phyloP scores from a whole-genome alignment of 495 filamentous ascomycete species.

The Amphirosellinia nigrospora region DNA sequence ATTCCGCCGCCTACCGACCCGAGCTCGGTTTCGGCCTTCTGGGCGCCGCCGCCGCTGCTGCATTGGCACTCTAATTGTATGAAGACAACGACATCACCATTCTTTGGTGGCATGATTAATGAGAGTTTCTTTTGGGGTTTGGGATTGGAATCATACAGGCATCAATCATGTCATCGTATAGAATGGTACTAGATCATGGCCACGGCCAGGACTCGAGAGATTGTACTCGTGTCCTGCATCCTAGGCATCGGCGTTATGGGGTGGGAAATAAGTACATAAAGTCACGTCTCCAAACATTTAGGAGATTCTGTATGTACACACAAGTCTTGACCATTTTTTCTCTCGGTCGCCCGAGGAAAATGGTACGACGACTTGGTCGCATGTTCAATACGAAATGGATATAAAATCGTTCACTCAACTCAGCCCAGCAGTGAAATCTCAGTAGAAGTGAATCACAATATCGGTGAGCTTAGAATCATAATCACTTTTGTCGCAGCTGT shows the following conservation, averaged over 20 bases:
- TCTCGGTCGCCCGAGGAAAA: neutral
- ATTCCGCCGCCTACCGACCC: slow-evolving; percentile 29
- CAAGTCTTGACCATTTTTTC: neutral
- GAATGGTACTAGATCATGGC: slow-evolving; percentile 7
- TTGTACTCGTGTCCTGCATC: neutral
- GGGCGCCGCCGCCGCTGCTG: slow-evolving; percentile 34
- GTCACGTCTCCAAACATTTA: neutral
- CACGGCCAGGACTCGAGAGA: neutral
- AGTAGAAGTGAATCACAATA: neutral
- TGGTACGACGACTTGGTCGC: neutral
- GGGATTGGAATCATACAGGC: neutral
- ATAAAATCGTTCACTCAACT: neutral
- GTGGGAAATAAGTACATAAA: neutral
- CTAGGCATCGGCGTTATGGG: slow-evolving; percentile 1
- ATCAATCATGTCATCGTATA: slow-evolving; percentile 13
- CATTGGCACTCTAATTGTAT: slow-evolving; percentile 10
- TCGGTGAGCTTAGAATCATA: neutral
- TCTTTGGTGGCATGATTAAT: neutral
- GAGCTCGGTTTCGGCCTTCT: slow-evolving; percentile 35
- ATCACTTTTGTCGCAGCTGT: neutral
- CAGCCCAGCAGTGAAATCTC: neutral
- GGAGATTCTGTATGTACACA: neutral
- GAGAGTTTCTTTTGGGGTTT: neutral
- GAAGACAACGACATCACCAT: neutral
- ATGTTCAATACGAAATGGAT: neutral